These are phyloP conservation scores for Aspergillus cristatus DNA, from an alignment of 495 filamentous ascomycete species.

Conservation along the genomic window DNA sequence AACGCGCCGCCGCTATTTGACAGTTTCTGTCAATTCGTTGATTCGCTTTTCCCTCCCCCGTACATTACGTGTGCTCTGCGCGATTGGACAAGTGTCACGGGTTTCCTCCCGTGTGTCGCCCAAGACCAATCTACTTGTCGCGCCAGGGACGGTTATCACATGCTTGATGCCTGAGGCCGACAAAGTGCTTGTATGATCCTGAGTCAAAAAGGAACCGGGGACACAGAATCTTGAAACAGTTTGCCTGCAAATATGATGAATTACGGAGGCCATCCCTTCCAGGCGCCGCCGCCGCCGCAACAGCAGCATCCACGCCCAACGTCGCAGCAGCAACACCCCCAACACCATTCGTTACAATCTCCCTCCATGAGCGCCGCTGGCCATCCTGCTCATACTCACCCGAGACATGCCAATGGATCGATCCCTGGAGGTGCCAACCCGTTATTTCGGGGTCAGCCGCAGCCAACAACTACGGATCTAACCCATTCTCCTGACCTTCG, in stretches of 20 bases:
- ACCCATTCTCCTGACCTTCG: conserved; percentile 29
- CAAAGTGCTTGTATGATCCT: no score
- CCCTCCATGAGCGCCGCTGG: conserved; percentile 22
- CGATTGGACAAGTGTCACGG: no score
- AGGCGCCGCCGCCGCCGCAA: conserved; percentile 11
- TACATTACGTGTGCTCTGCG: no score
- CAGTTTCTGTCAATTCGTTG: no score
- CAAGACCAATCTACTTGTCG: no score
- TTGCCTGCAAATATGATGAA: conserved; percentile 10
- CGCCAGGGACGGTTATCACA: no score
- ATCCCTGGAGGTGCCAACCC: conserved; percentile 18
- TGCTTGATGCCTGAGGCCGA: no score
- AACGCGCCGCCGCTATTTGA: no score
- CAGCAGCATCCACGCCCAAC: conserved; percentile 17
- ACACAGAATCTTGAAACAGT: conserved; percentile 2
- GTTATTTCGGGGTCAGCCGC: conserved; percentile 20
- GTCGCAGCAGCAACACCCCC: conserved; percentile 22
- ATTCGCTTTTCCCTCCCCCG: no score
- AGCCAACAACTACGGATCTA: conserved; percentile 23
- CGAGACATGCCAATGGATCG: conserved; percentile 16
- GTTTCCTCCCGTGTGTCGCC: no score
- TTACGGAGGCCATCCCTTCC: conserved; percentile 27
- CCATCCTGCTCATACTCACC: conserved; percentile 20
- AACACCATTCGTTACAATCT: conserved; percentile 20
- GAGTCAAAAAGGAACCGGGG: no score